Conservation (phyloP, 2,329 filamentous ascomycete genomes). For the Pestalotiopsis sp. region DNA sequence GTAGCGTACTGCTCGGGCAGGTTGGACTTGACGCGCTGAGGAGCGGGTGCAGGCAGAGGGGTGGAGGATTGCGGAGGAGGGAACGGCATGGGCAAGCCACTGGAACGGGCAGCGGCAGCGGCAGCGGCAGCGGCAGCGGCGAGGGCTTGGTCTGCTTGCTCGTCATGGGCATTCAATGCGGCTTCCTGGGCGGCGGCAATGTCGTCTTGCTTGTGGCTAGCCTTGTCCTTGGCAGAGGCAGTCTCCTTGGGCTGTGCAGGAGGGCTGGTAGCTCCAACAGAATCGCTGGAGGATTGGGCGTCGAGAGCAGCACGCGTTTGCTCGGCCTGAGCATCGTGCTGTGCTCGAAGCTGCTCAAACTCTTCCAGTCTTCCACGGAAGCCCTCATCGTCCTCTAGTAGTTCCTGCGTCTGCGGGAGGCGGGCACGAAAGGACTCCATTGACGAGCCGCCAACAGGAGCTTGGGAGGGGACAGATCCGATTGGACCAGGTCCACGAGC, state of each 20-base stretch:
- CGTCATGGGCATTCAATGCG: slow-evolving; percentile 29
- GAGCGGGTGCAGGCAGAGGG: slow-evolving; percentile 84
- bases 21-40: slow-evolving; percentile 81
- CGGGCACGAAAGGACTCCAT: slow-evolving; percentile 45
- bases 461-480: slow-evolving; percentile 36
- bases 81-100: slow-evolving; percentile 77
- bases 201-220: slow-evolving; percentile 17
- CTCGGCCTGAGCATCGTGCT: slow-evolving; percentile 61
- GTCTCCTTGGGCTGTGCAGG: slow-evolving; percentile 14
- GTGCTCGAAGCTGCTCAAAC: slow-evolving; percentile 78
- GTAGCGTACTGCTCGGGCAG: slow-evolving; percentile 71
- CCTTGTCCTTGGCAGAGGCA: slow-evolving; percentile 16
- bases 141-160: slow-evolving; percentile 69
- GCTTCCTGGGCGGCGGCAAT: slow-evolving; percentile 21
- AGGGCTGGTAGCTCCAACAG: slow-evolving; percentile 17
- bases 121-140: slow-evolving; percentile 36
- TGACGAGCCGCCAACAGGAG: slow-evolving; percentile 40
- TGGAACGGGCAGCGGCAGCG: slow-evolving; percentile 53
- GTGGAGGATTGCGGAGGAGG: slow-evolving; percentile 74
- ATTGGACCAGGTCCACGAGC: slow-evolving; percentile 35
- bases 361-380: slow-evolving; percentile 77
- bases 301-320: slow-evolving; percentile 27
- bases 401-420: slow-evolving; percentile 52
- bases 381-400: slow-evolving; percentile 57
- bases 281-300: slow-evolving; percentile 20